Evolutionary conservation across 148 eudicot genomes (phyloP), one percentile per base, ranked within the genome.

Genomic region (Mesembryanthemum crystallinum): DNA sequence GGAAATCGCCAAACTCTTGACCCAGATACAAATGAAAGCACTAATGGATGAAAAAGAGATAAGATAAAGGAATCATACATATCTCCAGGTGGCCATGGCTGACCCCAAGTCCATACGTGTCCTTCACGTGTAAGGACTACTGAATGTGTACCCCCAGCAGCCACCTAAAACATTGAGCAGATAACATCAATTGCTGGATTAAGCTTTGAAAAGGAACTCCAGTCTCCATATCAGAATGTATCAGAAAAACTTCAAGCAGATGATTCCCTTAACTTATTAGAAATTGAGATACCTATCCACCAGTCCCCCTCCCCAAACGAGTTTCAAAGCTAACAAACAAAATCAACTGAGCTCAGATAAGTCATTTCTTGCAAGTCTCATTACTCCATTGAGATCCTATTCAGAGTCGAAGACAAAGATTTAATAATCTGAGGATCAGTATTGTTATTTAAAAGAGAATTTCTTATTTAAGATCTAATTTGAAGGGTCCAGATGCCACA

Each of bases 31-130:
- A 35, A 52, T 60, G 15, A 27, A 59, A 72, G 62, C 13, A 79
- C 43, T 52, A 57, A 39, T 20, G 14, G 8, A 30, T 23, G 45
- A 15, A 43, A 59, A 33, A 51, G 62, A 8, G 65, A 24, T 17
- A 51, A 49, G 39, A 7, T 43, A 73, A 61, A 61, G 60, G 12
- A 67, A 33, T 18, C 79, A 20, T 92, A 93, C 99, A 96, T 96
- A 79, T 96, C 99, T 23, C 99, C 99, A 71, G 99, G 99, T 49
- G 99, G 99, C 99, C 99, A 96, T 60, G 99, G 99, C 80, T 96
- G 99, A 78, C 99, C 99, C 99, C 99, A 96, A 32, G 99, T 92
- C 99, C 99, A 96, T 59, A 96, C 95, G 71, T 91, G 97, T 78
- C 99, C 99, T 84, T 92, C 99, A 39, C 74, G 86, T 75, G 99